Conservation (phyloP, 768 basidiomycete genomes). For the Naematelia aurantialba region DNA sequence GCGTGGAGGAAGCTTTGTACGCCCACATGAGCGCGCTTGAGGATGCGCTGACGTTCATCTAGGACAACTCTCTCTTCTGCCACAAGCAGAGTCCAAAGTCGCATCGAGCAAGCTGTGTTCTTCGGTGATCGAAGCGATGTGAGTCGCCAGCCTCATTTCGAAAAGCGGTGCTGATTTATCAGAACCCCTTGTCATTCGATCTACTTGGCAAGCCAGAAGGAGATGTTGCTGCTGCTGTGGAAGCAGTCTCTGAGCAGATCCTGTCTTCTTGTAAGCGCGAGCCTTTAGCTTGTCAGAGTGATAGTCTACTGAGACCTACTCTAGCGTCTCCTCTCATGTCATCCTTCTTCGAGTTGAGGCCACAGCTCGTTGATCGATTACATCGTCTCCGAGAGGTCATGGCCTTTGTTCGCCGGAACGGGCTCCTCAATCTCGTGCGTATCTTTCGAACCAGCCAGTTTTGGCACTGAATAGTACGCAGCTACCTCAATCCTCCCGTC, state of each 20-base stretch:
- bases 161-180: neutral
- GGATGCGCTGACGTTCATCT: neutral
- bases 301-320: neutral
- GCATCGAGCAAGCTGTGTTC: slow-evolving; percentile 53
- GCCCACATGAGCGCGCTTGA: neutral
- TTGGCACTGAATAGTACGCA: slow-evolving; percentile 45
- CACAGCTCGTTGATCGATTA: slow-evolving; percentile 70
- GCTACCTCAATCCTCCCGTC: slow-evolving; percentile 77
- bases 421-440: slow-evolving; percentile 67
- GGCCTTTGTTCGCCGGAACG: slow-evolving; percentile 82
- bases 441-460: neutral
- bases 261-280: slow-evolving; percentile 65
- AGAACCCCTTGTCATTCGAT: slow-evolving; percentile 52
- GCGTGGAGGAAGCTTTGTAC: neutral
- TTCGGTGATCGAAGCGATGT: slow-evolving; percentile 49
- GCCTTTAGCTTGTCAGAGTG: neutral
- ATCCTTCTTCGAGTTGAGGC: slow-evolving; percentile 73
- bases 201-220: slow-evolving; percentile 44
- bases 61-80: slow-evolving; percentile 22
- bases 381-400: slow-evolving; percentile 80
- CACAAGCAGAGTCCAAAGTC: slow-evolving; percentile 48
- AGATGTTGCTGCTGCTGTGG: slow-evolving; percentile 47
- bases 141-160: neutral
- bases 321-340: slow-evolving; percentile 64
- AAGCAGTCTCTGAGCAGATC: slow-evolving; percentile 48